Base-by-base conservation (phyloP, 2,329 filamentous ascomycete genomes). In the Myriosclerotinia scirpicola region DNA sequence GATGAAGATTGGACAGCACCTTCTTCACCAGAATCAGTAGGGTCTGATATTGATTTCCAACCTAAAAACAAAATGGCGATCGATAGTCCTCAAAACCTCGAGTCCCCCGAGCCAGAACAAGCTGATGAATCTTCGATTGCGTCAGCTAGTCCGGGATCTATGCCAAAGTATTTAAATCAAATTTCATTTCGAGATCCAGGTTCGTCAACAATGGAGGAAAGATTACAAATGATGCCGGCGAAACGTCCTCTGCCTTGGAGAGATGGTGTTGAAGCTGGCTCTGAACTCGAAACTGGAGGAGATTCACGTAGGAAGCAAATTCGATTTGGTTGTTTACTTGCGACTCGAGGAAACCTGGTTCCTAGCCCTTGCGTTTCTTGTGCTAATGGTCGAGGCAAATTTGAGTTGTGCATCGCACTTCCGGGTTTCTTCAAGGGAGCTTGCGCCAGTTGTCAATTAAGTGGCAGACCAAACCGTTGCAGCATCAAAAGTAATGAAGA, bases 381-480 rank as follows among this genome's bases (percentile, higher is more conserved):
- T 62, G 72, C 74, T 12, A 75, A 74, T 69, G 74, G 73, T 20
- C 67, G 75, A 40, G 75, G 75, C 12, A 76, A 76, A 60, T 76
- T 76, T 66, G 69, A 61, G 53, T 65, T 73, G 42, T 76, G 75
- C 52, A 71, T 76, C 30, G 74, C 73, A 36, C 65, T 76, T 34
- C 73, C 74, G n/a, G 74, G 74, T 8, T 76, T 73, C 66, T 76
- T 76, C 67, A 75, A 75, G 64, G 75, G 75, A 44, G 75, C 75
- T 62, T 76, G 75, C 63, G 75, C 75, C 12, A 73, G 71, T 48
- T 76, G 75, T 67, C 74, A 76, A 65, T 67, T 76, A 20, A 75
- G 74, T 59, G 75, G 75, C 17, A 64, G 73, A 42, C 74, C 74
- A 30, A 76, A 76, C 60, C 68, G 73, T 17, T 76, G 75, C 59